phyloP scores from a whole-genome alignment of 2,329 filamentous ascomycete genomes.

The Alternaria solani region DNA sequence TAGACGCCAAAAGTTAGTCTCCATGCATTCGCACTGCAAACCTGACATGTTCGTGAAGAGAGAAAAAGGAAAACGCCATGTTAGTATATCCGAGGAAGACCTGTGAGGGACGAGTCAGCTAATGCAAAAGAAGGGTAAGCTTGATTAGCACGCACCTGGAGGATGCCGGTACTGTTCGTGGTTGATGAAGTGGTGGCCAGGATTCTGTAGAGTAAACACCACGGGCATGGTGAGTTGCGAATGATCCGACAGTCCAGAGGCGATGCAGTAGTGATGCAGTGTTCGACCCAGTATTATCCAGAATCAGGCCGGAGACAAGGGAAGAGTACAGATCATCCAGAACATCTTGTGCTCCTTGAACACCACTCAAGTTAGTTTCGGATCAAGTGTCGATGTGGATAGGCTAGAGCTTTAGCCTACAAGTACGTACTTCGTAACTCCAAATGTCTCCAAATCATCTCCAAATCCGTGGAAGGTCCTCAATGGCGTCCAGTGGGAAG shows the following conservation, averaged over 20 bases:
- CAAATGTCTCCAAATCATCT: constrained; percentile 28
- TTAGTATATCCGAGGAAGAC: constrained; percentile 40
- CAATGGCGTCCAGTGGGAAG: constrained; percentile 5
- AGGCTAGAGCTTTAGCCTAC: constrained; percentile 37
- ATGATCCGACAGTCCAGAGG: not conserved
- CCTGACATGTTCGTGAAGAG: constrained; percentile 23
- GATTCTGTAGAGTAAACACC: not conserved
- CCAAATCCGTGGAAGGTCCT: constrained; percentile 13
- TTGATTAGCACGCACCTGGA: constrained; percentile 27
- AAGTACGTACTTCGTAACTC: constrained; percentile 47
- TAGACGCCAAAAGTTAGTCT: constrained; percentile 50
- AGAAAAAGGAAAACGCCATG: constrained; percentile 47
- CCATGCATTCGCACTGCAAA: constrained; percentile 31
- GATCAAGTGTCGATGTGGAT: constrained; percentile 36
- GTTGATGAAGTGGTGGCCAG: not conserved
- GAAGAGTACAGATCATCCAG: constrained; percentile 25
- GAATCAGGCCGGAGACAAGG: constrained; percentile 14
- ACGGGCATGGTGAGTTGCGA: not conserved
- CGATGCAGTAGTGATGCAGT: constrained; percentile 4
- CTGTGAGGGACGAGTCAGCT: constrained; percentile 25
- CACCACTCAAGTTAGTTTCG: constrained; percentile 45
- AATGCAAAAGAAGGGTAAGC: not conserved
- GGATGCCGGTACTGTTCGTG: constrained; percentile 6
- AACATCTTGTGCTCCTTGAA: constrained; percentile 31
- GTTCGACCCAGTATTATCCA: constrained; percentile 8